phyloP scores from a whole-genome alignment of 106 monocot genomes.

The Dendrobium chrysotoxum region DNA sequence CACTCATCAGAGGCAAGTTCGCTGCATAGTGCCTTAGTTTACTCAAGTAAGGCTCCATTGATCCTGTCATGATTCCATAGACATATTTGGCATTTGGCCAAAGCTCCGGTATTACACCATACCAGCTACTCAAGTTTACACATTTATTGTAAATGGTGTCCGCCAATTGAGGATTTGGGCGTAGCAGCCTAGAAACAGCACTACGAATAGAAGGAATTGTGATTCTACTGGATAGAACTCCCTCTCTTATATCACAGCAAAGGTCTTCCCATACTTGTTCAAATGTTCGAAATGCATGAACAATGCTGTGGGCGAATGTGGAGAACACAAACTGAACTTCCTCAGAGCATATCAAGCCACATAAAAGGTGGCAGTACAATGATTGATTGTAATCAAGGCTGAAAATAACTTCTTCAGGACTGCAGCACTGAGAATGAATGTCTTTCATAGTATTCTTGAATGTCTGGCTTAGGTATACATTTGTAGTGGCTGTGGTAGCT shows the following conservation, averaged over 20 bases:
- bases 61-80: conserved; percentile 81
- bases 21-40: conserved; percentile 84
- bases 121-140: conserved; percentile 59
- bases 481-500: conserved; percentile 71
- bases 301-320: conserved; percentile 76
- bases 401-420: conserved; percentile 82
- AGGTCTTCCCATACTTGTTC: conserved; percentile 72
- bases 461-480: conserved; percentile 45
- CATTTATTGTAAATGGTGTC: conserved; percentile 55
- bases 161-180: conserved; percentile 56
- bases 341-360: conserved; percentile 56
- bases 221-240: conserved; percentile 67
- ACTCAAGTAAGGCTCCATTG: conserved; percentile 80
- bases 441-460: conserved; percentile 60
- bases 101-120: conserved; percentile 61
- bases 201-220: conserved; percentile 55
- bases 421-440: conserved; percentile 45
- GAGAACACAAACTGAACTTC: conserved; percentile 73
- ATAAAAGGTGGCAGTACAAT: conserved; percentile 79
- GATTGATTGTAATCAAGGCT: conserved; percentile 63
- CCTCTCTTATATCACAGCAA: conserved; percentile 61
- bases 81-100: conserved; percentile 92
- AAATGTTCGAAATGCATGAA: conserved; percentile 71
- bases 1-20: conserved; percentile 55
- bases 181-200: conserved; percentile 56